Conservation (phyloP, 1,139 yeast species). For the Taiozyma sp. region DNA sequence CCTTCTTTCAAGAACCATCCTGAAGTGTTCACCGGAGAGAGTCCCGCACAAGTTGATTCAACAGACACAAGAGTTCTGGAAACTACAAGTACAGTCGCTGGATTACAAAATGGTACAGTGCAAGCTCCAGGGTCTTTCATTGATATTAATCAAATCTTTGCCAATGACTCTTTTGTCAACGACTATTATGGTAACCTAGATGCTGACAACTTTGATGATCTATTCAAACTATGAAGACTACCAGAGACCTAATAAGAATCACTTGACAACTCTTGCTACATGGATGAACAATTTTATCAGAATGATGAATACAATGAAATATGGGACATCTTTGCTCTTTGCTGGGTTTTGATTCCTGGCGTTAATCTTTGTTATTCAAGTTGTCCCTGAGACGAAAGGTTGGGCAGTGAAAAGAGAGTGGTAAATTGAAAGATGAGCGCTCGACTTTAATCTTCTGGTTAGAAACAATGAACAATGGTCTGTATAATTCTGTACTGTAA, state of each 20-base stretch:
- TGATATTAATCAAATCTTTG: neutral
- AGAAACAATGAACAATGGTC: too few relatives aligned
- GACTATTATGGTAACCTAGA: neutral
- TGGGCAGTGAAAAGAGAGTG: conserved; percentile 38
- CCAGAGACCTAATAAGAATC: too few relatives aligned
- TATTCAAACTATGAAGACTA: conserved; percentile 1
- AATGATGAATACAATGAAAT: conserved; percentile 35
- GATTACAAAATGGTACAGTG: neutral
- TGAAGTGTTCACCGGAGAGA: conserved; percentile 1
- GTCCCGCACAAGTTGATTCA: neutral
- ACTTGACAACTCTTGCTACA: conserved; percentile 33
- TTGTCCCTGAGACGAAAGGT: conserved; percentile 57
- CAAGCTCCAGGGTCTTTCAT: neutral
- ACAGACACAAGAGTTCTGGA: conserved; percentile 3
- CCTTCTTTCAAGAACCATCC: conserved; percentile 13
- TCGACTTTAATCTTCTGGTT: too few relatives aligned
- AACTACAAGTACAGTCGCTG: conserved; percentile 1
- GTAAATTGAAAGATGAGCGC: too few relatives aligned
- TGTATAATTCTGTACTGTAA: too few relatives aligned
- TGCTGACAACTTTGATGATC: conserved; percentile 3
- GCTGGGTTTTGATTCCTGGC: conserved; percentile 35
- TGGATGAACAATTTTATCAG: conserved; percentile 43
- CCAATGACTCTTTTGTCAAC: neutral
- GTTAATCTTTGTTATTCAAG: conserved; percentile 36
- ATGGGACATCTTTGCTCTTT: conserved; percentile 35